Evolutionary conservation across 1,284 basidiomycete genomes (phyloP).

Genomic region (Ganoderma boninense): DNA sequence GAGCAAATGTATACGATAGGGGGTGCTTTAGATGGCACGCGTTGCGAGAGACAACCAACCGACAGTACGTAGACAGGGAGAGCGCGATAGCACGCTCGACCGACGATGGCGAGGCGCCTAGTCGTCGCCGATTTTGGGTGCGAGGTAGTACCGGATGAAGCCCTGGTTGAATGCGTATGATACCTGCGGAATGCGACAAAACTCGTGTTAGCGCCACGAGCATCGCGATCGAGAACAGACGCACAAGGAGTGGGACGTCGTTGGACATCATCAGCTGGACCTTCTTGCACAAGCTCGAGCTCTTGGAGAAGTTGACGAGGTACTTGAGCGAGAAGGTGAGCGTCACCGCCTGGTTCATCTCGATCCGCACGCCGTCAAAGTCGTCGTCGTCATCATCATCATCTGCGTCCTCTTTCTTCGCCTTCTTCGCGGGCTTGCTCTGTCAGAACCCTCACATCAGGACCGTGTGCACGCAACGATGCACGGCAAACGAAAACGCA

Average conservation of each 20-base stretch:
- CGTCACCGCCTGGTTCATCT: conserved; percentile 91
- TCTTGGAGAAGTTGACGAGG: conserved; percentile 97
- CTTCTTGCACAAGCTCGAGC: conserved; percentile 75
- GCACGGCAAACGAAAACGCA: conserved; percentile 36
- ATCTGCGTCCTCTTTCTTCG: conserved; percentile 57
- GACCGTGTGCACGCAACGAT: background rate
- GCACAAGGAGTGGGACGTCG: conserved; percentile 89
- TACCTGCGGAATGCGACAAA: conserved; percentile 56
- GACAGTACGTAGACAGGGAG: background rate
- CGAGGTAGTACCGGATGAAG: conserved; percentile 86
- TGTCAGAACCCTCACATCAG: conserved; percentile 43
- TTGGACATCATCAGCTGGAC: conserved; percentile 91
- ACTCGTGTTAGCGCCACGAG: background rate
- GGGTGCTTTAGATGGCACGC: background rate
- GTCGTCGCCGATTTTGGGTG: conserved; percentile 89
- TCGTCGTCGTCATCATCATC: conserved; percentile 47
- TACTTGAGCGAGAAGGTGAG: conserved; percentile 98
- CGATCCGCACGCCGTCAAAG: conserved; percentile 74
- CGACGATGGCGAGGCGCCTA: conserved; percentile 37
- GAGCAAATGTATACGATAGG: background rate
- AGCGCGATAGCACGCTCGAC: background rate
- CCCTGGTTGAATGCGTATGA: conserved; percentile 89
- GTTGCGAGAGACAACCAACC: conserved; percentile 1
- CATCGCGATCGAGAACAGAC: conserved; percentile 30
- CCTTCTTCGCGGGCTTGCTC: conserved; percentile 59